These are phyloP conservation scores for Tricholoma flavovirens DNA, from an alignment of 768 basidiomycete species.

Conservation along the genomic window DNA sequence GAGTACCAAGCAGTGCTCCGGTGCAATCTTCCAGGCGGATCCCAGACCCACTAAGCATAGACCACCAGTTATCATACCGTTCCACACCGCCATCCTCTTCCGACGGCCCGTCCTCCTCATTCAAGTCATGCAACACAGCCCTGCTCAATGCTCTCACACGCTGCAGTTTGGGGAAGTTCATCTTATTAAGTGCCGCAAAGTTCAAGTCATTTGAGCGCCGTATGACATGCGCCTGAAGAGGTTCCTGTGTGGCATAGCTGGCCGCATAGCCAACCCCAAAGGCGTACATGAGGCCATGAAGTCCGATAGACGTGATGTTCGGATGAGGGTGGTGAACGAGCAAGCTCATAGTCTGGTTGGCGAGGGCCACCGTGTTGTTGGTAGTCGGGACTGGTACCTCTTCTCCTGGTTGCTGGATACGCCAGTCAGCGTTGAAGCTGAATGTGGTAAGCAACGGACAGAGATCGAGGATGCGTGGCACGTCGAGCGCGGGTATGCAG, in stretches of 20 bases:
- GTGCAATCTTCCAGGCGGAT: conserved; percentile 75
- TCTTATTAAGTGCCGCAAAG: conserved; percentile 45
- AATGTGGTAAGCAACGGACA: conserved; percentile 61
- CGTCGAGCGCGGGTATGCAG: conserved; percentile 49
- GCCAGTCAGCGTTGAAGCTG: conserved; percentile 76
- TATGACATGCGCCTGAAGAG: conserved; percentile 38
- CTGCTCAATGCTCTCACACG: conserved; percentile 55
- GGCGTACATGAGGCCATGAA: conserved; percentile 63
- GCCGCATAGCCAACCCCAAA: conserved; percentile 60
- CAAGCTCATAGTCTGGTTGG: conserved; percentile 28
- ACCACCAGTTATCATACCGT: conserved; percentile 72
- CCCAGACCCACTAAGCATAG: conserved; percentile 39
- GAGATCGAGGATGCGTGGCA: conserved; percentile 53
- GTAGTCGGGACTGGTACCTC: conserved; percentile 11
- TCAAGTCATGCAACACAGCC: conserved; percentile 50
- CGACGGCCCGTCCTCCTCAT: conserved; percentile 45
- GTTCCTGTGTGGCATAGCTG: conserved; percentile 34
- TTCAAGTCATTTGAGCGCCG: conserved; percentile 63
- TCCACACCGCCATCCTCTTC: conserved; percentile 36
- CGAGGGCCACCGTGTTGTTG: conserved; percentile 9
- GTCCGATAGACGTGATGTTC: conserved; percentile 55
- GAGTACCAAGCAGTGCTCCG: conserved; percentile 51
- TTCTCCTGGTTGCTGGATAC: conserved; percentile 16
- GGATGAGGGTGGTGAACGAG: conserved; percentile 50
- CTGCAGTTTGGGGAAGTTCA: conserved; percentile 56